Evolutionary conservation across 2,329 filamentous ascomycete genomes (phyloP).

Genomic region (Cercospora citrullina): DNA sequence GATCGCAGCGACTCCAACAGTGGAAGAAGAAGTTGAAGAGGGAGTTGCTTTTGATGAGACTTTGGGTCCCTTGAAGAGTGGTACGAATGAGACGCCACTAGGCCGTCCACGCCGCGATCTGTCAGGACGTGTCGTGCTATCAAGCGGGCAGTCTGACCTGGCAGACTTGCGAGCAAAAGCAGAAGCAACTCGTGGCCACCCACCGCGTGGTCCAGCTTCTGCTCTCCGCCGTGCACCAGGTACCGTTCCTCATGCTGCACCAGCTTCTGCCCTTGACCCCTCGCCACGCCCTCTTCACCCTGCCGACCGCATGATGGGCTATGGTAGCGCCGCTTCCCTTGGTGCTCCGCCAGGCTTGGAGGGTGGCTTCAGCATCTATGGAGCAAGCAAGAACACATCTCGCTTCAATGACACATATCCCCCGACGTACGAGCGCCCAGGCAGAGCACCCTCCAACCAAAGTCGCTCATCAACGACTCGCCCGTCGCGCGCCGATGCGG

Average conservation of each 20-base stretch:
- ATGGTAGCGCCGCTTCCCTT: not conserved
- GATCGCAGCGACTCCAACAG: conserved; percentile 7
- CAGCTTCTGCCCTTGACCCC: not conserved
- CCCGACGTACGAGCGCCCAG: not conserved
- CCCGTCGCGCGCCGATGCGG: not conserved
- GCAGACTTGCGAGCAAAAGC: not conserved
- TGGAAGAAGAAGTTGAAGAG: not conserved
- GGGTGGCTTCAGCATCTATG: not conserved
- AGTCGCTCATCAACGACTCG: not conserved
- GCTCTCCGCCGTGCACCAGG: not conserved
- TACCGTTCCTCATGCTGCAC: not conserved
- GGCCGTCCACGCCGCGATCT: not conserved
- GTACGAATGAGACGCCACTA: conserved; percentile 6
- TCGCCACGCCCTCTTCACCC: not conserved
- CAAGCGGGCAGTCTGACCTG: not conserved
- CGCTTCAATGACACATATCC: not conserved
- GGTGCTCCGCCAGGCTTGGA: not conserved
- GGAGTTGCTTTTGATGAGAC: not conserved
- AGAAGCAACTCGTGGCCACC: not conserved
- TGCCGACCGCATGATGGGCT: not conserved
- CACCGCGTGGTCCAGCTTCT: not conserved
- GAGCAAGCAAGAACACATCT: not conserved
- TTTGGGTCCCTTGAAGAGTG: not conserved
- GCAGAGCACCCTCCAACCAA: not conserved
- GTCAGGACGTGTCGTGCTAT: not conserved